Evolutionary conservation across 202 grass and related monocot species (phyloP), one percentile per base, ranked within the genome.

Genomic region (Carex arenaria): DNA sequence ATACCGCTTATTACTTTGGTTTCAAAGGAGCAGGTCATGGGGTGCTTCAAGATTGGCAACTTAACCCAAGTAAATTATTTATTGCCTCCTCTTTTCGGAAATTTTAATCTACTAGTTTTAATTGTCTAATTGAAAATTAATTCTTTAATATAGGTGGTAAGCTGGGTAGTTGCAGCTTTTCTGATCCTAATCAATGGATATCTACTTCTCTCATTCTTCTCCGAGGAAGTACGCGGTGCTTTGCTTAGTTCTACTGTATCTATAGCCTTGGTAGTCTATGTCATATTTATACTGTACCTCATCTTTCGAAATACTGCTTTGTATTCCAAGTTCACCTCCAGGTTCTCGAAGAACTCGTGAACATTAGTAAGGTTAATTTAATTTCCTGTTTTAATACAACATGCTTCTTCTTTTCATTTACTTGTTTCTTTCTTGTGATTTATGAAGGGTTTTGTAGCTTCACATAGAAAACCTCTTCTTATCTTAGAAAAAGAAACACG

Each of bases 101-200:
- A 2, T 79, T 72, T 3, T 79, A 17, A 73, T 13, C 67, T 52
- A 59, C 26, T 83, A 52, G 28, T 84, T 86, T 70, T 78, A 65
- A 11, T 5, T 79, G 23, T 38, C 5, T 22, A 19, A 69, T 42
- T 52, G 54, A 71, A 17, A 69, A 5, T 31, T 6, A 42, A 65
- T 78, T 53, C 67, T 90, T 72, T 85, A 68, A 10, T 34, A 30
- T 74, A 97, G 94, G 94, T 90, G 62, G 62, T 97, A 67, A 97
- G 89, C 61, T 97, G 94, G 94, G 86, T 91, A 65, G 85, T 97
- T 36, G 91, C 88, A 1, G 69, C 83, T 14, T 93, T 97, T 86
- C 84, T 97, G 57, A 94, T 97, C 85, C 86, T 97, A 83, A 94
- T 97, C 88, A 97, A 97, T 55, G 92, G 92, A 30, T 97, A 94